Evolutionary conservation across 441 rosid species (phyloP), one percentile per base, ranked within the genome.

Genomic region (Eutrema salsugineum): DNA sequence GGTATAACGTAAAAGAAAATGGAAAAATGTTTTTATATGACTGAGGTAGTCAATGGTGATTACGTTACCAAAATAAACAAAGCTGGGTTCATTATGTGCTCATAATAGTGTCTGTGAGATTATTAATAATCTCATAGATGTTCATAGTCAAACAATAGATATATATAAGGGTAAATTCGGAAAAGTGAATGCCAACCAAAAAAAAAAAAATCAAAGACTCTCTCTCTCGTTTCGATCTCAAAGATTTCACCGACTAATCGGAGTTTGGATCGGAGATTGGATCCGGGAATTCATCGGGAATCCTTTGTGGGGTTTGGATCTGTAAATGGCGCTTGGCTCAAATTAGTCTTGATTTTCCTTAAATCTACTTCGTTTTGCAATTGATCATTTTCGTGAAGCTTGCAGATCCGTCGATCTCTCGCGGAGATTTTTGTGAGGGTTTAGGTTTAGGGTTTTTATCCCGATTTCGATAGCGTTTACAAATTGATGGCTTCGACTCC

Each of bases 401-500:
- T 51, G 55, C 16, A 59, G 73, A 74, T 74, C 63, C 63, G 38
- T 50, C 46, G 55, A 73, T 66, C 44, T 46, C 59, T 36, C 43
- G 11, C 49, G 22, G 61, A 50, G 62, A 42, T 65, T 73, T n/a
- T 24, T 73, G 66, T 54, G 50, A 27, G 42, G 71, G 47, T 74
- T 63, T 59, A 66, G 40, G 62, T 56, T n/a, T 65, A 66, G 72
- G 78, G 62, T 66, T 74, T 66, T 65, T 14, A 39, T 56, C 39
- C 6, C 10, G 20, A 43, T 30, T 46, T 62, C 51, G 22, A 11
- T 67, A 42, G 32, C 38, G 67, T 22, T 56, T 63, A 5, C 24
- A 28, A 75, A 2, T 72, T 71, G 67, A 88, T 95, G 99, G 95
- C 92, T 79, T 86, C 92, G 32, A 80, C 76, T 88, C 83, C 90